These are phyloP conservation scores for Termitomyces heimii DNA, from an alignment of 768 basidiomycete genomes.

Conservation along the genomic window DNA sequence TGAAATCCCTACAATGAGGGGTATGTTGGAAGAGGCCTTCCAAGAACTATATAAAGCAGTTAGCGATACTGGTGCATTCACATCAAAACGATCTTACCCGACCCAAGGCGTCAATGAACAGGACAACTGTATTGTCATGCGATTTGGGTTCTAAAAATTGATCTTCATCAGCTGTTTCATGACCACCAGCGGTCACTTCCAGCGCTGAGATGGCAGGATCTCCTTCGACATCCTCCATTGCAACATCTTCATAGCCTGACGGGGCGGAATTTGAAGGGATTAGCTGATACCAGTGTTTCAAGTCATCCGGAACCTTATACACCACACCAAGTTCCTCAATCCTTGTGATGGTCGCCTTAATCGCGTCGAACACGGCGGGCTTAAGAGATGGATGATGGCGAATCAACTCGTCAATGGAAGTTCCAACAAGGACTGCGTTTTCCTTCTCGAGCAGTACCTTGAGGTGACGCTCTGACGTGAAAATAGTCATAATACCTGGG, in stretches of 20 bases:
- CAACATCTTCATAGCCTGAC: conserved; percentile 28
- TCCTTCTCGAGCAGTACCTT: conserved; percentile 89
- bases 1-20: conserved; percentile 87
- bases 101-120: conserved; percentile 74
- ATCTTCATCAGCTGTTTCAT: conserved; percentile 18
- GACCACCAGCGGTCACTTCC: conserved; percentile 11
- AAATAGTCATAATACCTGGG: conserved; percentile 77
- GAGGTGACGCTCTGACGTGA: conserved; percentile 78
- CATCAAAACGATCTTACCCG: conserved; percentile 38
- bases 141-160: conserved; percentile 30
- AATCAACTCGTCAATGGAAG: conserved; percentile 90
- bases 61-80: not conserved
- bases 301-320: conserved; percentile 49
- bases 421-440: conserved; percentile 84
- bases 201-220: conserved; percentile 12
- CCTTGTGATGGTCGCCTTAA: conserved; percentile 63
- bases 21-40: conserved; percentile 93
- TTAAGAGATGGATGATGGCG: conserved; percentile 93
- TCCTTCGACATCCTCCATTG: conserved; percentile 42
- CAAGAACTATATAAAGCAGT: conserved; percentile 56
- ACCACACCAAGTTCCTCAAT: conserved; percentile 70
- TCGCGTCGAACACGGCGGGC: conserved; percentile 67
- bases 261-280: conserved; percentile 19
- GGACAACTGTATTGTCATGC: conserved; percentile 73
- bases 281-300: conserved; percentile 64